Conservation (phyloP, 805 yeast species). For the Yarrowia hollandica region DNA sequence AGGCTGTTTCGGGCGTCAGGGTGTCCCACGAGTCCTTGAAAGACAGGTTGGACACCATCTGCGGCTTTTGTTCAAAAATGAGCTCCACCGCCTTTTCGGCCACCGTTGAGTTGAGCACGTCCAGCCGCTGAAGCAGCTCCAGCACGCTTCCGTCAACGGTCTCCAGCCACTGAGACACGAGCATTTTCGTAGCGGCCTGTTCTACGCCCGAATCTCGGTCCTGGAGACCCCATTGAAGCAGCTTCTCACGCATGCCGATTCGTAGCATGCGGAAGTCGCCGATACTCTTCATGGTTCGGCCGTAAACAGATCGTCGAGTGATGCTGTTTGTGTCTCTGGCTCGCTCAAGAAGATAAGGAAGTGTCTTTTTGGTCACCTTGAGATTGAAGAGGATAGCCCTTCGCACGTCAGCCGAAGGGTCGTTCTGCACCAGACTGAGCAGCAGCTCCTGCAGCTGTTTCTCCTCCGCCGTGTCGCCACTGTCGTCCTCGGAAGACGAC, state of each 20-base stretch:
- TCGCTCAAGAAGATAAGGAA: conserved; percentile 66
- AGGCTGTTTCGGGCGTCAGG: conserved; percentile 71
- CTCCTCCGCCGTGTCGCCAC: conserved; percentile 34
- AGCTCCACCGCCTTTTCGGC: conserved; percentile 67
- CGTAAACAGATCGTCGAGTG: conserved; percentile 71
- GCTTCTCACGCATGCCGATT: conserved; percentile 57
- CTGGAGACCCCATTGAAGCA: conserved; percentile 80
- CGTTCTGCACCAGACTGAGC: conserved; percentile 64
- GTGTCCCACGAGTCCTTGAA: conserved; percentile 70
- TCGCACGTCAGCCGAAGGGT: conserved; percentile 84
- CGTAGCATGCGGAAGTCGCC: conserved; percentile 61
- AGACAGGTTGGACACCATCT: conserved; percentile 57
- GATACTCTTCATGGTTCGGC: conserved; percentile 65
- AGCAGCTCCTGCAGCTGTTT: conserved; percentile 39
- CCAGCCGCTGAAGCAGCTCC: conserved; percentile 68
- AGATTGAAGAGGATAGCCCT: conserved; percentile 77
- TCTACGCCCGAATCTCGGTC: conserved; percentile 80
- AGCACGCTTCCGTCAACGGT: conserved; percentile 66
- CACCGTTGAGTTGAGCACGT: conserved; percentile 64
- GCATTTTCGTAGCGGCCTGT: conserved; percentile 68
- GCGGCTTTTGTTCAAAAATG: conserved; percentile 62
- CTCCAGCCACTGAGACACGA: conserved; percentile 71
- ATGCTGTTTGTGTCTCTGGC: conserved; percentile 76
- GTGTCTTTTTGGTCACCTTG: conserved; percentile 53
- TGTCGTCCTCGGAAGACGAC: conserved; percentile 41